Conservation (phyloP, 768 basidiomycete species). For the Trametes coccinea region DNA sequence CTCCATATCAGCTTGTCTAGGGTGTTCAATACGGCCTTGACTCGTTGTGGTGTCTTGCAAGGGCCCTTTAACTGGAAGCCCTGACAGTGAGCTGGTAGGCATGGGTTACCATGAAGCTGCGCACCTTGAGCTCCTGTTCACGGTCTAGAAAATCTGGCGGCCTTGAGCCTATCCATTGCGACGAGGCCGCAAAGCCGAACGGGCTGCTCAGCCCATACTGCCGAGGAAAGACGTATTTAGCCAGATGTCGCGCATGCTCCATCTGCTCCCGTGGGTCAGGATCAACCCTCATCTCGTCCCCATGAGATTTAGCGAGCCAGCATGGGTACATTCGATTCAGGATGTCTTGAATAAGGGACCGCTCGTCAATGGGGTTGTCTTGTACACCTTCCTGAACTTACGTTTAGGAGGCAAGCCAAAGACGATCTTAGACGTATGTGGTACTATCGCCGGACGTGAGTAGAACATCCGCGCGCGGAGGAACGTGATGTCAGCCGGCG, state of each 20-base stretch:
- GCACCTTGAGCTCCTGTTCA: slow-evolving; percentile 71
- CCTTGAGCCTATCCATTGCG: slow-evolving; percentile 5
- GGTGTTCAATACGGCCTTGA: slow-evolving; percentile 55
- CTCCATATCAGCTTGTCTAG: slow-evolving; percentile 65
- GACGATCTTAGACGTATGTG: slow-evolving; percentile 48
- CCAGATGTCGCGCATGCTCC: slow-evolving; percentile 58
- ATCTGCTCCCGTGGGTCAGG: slow-evolving; percentile 49
- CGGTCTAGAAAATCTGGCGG: slow-evolving; percentile 56
- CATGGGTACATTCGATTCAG: slow-evolving; percentile 58
- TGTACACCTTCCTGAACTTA: slow-evolving; percentile 35
- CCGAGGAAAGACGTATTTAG: slow-evolving; percentile 85
- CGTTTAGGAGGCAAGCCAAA: slow-evolving; percentile 72
- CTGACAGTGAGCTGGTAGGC: neutral
- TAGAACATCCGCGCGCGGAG: slow-evolving; percentile 67
- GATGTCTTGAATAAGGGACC: slow-evolving; percentile 47
- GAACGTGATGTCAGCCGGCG: slow-evolving; percentile 54
- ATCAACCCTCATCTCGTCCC: slow-evolving; percentile 38
- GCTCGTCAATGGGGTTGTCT: neutral
- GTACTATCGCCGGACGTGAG: slow-evolving; percentile 54
- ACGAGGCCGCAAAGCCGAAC: slow-evolving; percentile 39
- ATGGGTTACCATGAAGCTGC: neutral
- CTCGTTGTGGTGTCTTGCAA: slow-evolving; percentile 71
- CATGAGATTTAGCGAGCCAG: slow-evolving; percentile 36
- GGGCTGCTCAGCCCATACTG: slow-evolving; percentile 69
- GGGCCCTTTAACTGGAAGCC: slow-evolving; percentile 34